Evolutionary conservation across 2,329 filamentous ascomycete genomes (phyloP).

Genomic region (Talaromyces sp.): DNA sequence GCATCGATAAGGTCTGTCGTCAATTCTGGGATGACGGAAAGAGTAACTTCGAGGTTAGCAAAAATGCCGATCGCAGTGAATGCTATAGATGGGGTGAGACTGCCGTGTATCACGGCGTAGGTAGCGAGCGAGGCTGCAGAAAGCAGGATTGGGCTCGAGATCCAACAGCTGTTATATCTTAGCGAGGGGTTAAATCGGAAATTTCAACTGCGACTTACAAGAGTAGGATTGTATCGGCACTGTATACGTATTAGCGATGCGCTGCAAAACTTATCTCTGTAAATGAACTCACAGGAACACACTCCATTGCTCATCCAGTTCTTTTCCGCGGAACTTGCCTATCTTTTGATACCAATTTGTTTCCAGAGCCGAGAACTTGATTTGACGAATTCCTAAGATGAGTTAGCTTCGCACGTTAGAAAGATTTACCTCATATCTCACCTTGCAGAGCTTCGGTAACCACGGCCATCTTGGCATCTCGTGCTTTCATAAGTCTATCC

Average conservation of each 20-base stretch:
- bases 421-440: constrained; percentile 30
- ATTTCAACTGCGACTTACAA: constrained; percentile 2
- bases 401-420: not conserved
- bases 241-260: not conserved
- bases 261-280: not conserved
- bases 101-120: constrained; percentile 63
- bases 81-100: constrained; percentile 67
- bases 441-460: constrained; percentile 74
- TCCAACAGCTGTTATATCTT: constrained; percentile 64
- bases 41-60: constrained; percentile 66
- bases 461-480: constrained; percentile 71
- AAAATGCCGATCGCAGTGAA: constrained; percentile 77
- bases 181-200: constrained; percentile 27
- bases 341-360: constrained; percentile 71
- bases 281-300: constrained; percentile 64
- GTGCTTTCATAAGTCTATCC: constrained; percentile 68
- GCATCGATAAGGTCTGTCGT: constrained; percentile 69
- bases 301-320: constrained; percentile 64
- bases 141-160: constrained; percentile 69
- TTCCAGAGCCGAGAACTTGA: constrained; percentile 79
- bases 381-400: constrained; percentile 63
- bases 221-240: constrained; percentile 8
- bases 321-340: constrained; percentile 59
- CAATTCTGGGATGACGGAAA: constrained; percentile 69
- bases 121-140: constrained; percentile 67